Percentiles rank a stretch among this genome's conserved stretches.
phyloP scores from a whole-genome alignment of 352 stramenopile genomes.

The Aphanomyces cochlioides region DNA sequence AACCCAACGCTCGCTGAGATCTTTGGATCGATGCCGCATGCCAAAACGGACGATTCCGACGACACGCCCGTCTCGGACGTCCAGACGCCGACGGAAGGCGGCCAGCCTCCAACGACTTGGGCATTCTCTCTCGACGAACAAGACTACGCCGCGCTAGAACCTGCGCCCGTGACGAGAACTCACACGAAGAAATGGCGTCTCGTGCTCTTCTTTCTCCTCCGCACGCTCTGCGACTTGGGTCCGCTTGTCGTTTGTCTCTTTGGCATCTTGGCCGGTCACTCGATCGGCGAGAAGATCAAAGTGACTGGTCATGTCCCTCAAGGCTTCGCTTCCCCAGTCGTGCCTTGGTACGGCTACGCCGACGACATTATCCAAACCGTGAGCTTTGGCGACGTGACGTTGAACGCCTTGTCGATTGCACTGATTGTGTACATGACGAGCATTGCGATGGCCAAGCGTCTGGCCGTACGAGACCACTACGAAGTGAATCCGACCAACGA shows the following conservation, averaged over 20 bases:
- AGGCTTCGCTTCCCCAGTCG: slow-evolving; percentile 52
- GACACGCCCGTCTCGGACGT: slow-evolving; percentile 55
- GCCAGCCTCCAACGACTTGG: slow-evolving; percentile 3
- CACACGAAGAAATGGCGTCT: not conserved
- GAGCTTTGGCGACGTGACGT: slow-evolving; percentile 53
- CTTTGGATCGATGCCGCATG: slow-evolving; percentile 34
- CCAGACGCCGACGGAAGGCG: slow-evolving; percentile 24
- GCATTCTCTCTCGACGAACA: slow-evolving; percentile 27
- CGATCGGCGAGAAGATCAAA: slow-evolving; percentile 51
- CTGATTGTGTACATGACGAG: slow-evolving; percentile 90
- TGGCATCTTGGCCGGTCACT: slow-evolving; percentile 52
- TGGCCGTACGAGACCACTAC: slow-evolving; percentile 76
- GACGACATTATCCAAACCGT: slow-evolving; percentile 46
- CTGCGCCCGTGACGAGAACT: not conserved
- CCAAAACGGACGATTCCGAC: slow-evolving; percentile 33
- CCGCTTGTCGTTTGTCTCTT: slow-evolving; percentile 70
- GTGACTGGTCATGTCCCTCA: slow-evolving; percentile 66
- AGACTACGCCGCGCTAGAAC: slow-evolving; percentile 20
- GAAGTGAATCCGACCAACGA: slow-evolving; percentile 73
- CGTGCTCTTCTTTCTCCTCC: slow-evolving; percentile 20
- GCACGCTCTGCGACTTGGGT: slow-evolving; percentile 52
- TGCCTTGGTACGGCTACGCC: slow-evolving; percentile 54
- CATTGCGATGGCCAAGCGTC: slow-evolving; percentile 82
- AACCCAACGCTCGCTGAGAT: slow-evolving; percentile 28
- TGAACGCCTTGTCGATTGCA: slow-evolving; percentile 67